phyloP scores from a whole-genome alignment of 2,329 filamentous ascomycete species.

The Aspergillus ochraceus region DNA sequence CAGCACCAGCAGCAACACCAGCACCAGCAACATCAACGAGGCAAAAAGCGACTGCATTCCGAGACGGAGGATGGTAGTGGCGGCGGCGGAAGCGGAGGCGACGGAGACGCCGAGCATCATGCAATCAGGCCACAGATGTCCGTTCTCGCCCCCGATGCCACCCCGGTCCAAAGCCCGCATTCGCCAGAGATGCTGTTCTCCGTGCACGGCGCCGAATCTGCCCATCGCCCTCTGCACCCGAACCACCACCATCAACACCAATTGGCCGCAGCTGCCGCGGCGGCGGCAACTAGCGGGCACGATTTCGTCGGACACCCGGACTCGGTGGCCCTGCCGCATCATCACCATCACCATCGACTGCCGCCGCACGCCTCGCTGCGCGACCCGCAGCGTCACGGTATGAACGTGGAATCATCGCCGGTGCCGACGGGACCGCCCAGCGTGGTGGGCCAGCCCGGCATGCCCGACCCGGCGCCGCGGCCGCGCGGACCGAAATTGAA shows the following conservation, averaged over 20 bases:
- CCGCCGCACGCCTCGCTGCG: slow-evolving; percentile 70
- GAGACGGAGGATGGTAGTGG: slow-evolving; percentile 29
- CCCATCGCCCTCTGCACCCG: slow-evolving; percentile 24
- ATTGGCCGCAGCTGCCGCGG: not conserved
- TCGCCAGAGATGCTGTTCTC: slow-evolving; percentile 38
- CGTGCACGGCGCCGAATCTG: slow-evolving; percentile 29
- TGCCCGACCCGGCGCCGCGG: slow-evolving; percentile 78
- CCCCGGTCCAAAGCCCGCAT: slow-evolving; percentile 30
- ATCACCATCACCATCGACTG: slow-evolving; percentile 79
- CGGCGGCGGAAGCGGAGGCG: slow-evolving; percentile 15
- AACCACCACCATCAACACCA: slow-evolving; percentile 26
- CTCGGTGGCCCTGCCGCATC: slow-evolving; percentile 50
- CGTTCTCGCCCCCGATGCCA: slow-evolving; percentile 30
- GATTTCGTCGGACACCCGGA: slow-evolving; percentile 42
- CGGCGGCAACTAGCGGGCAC: slow-evolving; percentile 14
- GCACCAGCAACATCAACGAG: slow-evolving; percentile 20
- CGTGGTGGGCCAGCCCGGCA: slow-evolving; percentile 81
- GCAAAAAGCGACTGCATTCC: slow-evolving; percentile 36
- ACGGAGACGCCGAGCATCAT: slow-evolving; percentile 20
- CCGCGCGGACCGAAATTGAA: slow-evolving; percentile 89
- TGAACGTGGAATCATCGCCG: slow-evolving; percentile 43
- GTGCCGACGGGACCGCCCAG: slow-evolving; percentile 68
- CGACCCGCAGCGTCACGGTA: slow-evolving; percentile 65
- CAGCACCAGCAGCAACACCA: not conserved
- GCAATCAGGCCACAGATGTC: slow-evolving; percentile 31